Base-by-base conservation (phyloP, 257 asterid genomes). In the Thymus quinquecostatus region DNA sequence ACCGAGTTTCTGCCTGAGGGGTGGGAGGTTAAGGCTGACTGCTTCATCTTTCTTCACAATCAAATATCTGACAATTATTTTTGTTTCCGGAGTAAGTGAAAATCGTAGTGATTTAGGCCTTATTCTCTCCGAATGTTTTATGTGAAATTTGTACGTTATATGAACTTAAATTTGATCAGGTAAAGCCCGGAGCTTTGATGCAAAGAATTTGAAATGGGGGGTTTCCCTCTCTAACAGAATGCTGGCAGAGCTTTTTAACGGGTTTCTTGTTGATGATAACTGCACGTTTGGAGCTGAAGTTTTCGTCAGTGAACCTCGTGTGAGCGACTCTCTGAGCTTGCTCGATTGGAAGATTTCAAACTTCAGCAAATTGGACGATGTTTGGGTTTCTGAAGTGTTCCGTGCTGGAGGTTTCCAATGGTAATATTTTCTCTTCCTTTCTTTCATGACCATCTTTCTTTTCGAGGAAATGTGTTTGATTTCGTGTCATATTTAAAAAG, bases 41-140 rank as follows among this genome's bases (percentile, higher is more conserved):
- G 65, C 53, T 58, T 10, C 58, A 49, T 80, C 58, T 69, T 80
- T 65, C 1, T 80, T 45, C 57, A 5, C 34, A 69, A 77, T 77
- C 72, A 77, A 5, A 48, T 38, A 1, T 6, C 3, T 1, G 60
- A 77, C 62, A 68, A 64, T 8, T 81, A 72, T 30, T 34, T 59
- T 21, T 69, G 71, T 10, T 61, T 43, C 45, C 60, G 51, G 51
- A 70, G 71, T 73, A 63, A 47, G 21, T 21, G 21, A 21, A 21
- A 21, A 21, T 21, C 21, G 21, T 21, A 21, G 21, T 21, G 21
- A 21, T 21, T 21, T 21, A 21, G 21, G 21, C 21, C 21, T 21
- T 21, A 21, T 21, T 21, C 21, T 21, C 21, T 21, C 21, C 21
- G 21, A 21, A 21, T 21, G 21, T 21, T 21, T 21, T 21, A 21